Conservation (phyloP, 2,329 filamentous ascomycete genomes). For the Botrytis sinoallii region DNA sequence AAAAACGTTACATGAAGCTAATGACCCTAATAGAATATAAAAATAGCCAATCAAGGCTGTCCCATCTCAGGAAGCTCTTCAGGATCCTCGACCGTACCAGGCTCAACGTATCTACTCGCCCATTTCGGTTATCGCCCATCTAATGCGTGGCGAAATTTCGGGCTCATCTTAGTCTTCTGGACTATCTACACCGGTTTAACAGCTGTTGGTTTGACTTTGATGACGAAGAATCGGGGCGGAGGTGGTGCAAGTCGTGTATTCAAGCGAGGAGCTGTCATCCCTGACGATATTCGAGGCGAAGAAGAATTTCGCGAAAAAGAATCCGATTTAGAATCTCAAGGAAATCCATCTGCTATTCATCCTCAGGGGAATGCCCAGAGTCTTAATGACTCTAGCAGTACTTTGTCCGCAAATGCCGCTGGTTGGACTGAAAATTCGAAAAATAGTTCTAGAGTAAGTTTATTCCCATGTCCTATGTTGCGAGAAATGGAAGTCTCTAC, state of each 20-base stretch:
- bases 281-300: not conserved
- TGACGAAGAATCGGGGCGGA: not conserved
- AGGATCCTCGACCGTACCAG: constrained; percentile 49
- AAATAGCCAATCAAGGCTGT: constrained; percentile 54
- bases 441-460: not conserved
- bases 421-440: not conserved
- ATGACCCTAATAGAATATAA: not conserved
- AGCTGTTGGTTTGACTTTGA: not conserved
- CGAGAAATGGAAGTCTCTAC: not conserved
- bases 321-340: not conserved
- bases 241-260: not conserved
- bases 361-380: not conserved
- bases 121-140: constrained; percentile 55
- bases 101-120: constrained; percentile 51
- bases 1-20: not conserved
- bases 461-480: not conserved
- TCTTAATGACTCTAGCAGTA: not conserved
- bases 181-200: not conserved
- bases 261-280: not conserved
- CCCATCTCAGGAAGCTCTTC: constrained; percentile 55
- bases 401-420: not conserved
- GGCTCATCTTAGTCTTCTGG: constrained; percentile 40
- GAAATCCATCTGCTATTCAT: not conserved
- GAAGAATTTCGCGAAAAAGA: not conserved
- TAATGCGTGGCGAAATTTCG: constrained; percentile 64